Percentiles rank a stretch among this genome's conserved stretches.
Conservation (phyloP, 2,329 filamentous ascomycete genomes). For the Scedosporium aurantiacum region DNA sequence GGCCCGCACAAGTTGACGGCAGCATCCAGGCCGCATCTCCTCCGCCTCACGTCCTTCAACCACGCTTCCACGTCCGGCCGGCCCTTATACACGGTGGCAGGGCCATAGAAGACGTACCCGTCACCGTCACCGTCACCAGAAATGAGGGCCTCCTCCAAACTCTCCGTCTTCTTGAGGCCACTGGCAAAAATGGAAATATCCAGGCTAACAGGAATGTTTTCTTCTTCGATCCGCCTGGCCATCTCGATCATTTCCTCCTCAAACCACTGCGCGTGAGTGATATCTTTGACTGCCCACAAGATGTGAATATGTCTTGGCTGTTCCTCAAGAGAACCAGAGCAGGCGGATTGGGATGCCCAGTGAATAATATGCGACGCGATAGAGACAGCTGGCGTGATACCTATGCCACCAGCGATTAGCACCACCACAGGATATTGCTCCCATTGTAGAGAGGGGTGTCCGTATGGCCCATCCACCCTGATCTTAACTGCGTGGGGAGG, state of each 20-base stretch:
- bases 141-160: constrained; percentile 3
- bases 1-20: constrained; percentile 11
- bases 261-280: constrained; percentile 11
- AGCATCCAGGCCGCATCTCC: constrained; percentile 5
- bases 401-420: constrained; percentile 15
- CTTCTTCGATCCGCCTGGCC: not conserved
- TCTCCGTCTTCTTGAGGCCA: not conserved
- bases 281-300: constrained; percentile 12
- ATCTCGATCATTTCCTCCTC: constrained; percentile 9
- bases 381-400: constrained; percentile 15
- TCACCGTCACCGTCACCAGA: not conserved
- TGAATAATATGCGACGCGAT: constrained; percentile 14
- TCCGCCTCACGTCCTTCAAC: constrained; percentile 6
- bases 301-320: constrained; percentile 10
- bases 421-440: constrained; percentile 11
- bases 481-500: constrained; percentile 2
- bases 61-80: constrained; percentile 9
- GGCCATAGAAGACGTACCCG: not conserved
- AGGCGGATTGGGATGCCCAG: not conserved
- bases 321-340: not conserved
- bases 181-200: constrained; percentile 9
- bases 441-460: constrained; percentile 12
- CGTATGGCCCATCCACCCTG: constrained; percentile 14
- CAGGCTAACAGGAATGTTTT: constrained; percentile 2
- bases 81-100: constrained; percentile 4